phyloP scores from a whole-genome alignment of 2,329 filamentous ascomycete genomes.

The Diaporthe caulivora region DNA sequence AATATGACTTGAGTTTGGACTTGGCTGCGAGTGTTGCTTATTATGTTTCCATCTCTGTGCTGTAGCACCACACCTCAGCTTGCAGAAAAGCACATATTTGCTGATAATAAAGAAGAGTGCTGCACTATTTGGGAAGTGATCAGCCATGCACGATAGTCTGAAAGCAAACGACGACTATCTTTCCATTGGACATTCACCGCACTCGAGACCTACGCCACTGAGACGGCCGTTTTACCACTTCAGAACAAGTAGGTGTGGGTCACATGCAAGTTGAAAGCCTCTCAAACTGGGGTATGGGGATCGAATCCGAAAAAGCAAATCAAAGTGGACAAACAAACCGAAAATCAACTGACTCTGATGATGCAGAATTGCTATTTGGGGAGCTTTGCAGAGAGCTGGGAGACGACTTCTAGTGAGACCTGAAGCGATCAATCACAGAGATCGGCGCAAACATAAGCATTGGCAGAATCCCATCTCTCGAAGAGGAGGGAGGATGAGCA shows the following conservation, averaged over 20 bases:
- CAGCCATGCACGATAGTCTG: background rate
- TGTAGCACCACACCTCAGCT: background rate
- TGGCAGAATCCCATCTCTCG: background rate
- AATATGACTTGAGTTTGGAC: background rate
- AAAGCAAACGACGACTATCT: too few species aligned
- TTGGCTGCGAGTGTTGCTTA: background rate
- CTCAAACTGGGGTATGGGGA: background rate
- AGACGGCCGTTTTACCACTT: background rate
- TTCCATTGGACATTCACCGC: background rate
- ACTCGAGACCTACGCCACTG: background rate
- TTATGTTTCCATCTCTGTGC: background rate
- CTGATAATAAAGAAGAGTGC: background rate
- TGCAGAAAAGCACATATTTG: background rate
- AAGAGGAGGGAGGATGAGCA: too few species aligned
- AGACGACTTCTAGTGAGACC: background rate
- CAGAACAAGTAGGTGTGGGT: background rate
- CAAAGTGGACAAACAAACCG: too few species aligned
- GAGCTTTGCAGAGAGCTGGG: background rate
- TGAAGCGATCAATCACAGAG: too few species aligned
- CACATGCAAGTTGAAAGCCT: background rate
- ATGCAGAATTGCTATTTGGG: background rate
- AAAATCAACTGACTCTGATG: background rate
- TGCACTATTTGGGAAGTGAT: background rate
- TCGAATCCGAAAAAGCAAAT: background rate
- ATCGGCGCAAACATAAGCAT: background rate